Base-by-base conservation (phyloP, 768 basidiomycete genomes). In the Boletus subcaerulescens region DNA sequence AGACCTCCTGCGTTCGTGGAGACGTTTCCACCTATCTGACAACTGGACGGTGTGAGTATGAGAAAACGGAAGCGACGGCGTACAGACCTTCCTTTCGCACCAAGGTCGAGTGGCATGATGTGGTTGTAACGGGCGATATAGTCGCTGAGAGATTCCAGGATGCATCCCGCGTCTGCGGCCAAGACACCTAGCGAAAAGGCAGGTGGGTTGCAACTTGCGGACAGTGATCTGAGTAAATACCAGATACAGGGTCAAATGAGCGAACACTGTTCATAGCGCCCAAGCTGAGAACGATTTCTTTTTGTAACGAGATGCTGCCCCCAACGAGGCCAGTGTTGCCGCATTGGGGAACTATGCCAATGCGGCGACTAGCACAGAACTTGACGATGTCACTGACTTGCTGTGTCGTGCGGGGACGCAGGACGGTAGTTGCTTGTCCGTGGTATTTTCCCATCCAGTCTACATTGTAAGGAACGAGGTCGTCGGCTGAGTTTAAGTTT, bases 251-350 rank as follows among this genome's bases (percentile, higher is more conserved):
- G 66, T 93, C 92, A 62, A 92, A 93, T 4, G 85, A 85, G 61
- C 92, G 86, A 48, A 93, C 81, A 57, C 81, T 79, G 65, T 83
- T 85, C 84, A 99, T 84, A 65, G 89, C 93, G 20, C 85, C 76
- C 39, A 96, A 79, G 57, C 83, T 93, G 48, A 99, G 74, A 48
- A 99, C 80, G 58, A 98, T 72, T 72, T 99, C 97, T 68, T 95
- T 87, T 60, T 84, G 76, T 38, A 93, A 68, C 0, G 97, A 96
- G 12, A 96, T 89, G 58, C 94, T 86, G 36, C 97, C 97, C 52
- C 95, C 97, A 36, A 99, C 97, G 13, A 99, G 82, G 15, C 97
- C 97, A 0, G 97, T 99, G 74, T 99, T 99, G 44, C 97, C 97
- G 45, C 97, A 96, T 71, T 99, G 97, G 2, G 97, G 97, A 3